Conservation (phyloP, 345 rosid species). For the Psidium guajava region DNA sequence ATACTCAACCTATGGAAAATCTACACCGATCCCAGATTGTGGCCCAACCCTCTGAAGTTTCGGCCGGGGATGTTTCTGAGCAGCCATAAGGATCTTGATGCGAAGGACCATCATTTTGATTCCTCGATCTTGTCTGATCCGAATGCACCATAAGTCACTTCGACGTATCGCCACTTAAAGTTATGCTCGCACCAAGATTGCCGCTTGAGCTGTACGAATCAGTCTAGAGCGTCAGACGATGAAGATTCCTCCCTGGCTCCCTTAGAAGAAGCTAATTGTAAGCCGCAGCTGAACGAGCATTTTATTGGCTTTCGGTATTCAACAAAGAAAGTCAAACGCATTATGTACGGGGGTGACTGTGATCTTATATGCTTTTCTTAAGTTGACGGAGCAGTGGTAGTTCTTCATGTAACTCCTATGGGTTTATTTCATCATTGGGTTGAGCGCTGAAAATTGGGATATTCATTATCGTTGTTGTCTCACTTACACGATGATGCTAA, state of each 20-base stretch:
- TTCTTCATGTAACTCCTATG: background rate
- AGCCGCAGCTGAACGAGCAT: background rate
- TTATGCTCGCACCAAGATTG: constrained; percentile 11
- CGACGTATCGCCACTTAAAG: constrained; percentile 11
- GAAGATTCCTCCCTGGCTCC: background rate
- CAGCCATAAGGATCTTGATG: constrained; percentile 12
- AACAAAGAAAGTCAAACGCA: background rate
- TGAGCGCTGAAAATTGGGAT: background rate
- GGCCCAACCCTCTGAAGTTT: constrained; percentile 29
- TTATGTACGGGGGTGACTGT: background rate
- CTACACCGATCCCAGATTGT: constrained; percentile 16
- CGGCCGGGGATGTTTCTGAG: constrained; percentile 26
- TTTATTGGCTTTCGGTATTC: background rate
- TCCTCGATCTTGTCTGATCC: too few species aligned
- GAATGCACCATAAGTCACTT: too few species aligned
- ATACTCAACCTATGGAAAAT: constrained; percentile 20
- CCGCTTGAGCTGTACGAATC: background rate
- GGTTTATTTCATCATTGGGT: background rate
- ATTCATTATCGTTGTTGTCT: background rate
- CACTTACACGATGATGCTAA: background rate
- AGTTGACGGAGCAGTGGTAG: background rate
- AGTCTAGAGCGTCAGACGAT: background rate
- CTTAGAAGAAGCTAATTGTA: background rate
- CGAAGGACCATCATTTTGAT: constrained; percentile 22
- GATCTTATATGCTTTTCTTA: background rate